Base-by-base conservation (phyloP, 345 rosid species). In the Rhizophora apiculata region DNA sequence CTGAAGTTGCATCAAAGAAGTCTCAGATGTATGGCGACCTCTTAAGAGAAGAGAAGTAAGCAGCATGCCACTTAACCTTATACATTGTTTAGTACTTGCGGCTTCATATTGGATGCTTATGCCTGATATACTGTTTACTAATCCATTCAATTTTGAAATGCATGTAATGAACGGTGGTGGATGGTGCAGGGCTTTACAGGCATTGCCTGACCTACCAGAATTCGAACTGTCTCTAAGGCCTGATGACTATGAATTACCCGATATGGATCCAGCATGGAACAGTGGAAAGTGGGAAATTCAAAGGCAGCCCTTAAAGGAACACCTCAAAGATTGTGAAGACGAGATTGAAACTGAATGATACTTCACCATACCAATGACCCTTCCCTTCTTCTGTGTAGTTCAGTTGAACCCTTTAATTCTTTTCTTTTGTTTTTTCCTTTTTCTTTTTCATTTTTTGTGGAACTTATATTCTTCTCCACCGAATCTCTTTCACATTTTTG, bases 1-100 rank as follows among this genome's bases (percentile, higher is more conserved):
- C 96, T 20, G 97, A 89, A 80, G 92, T 95, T 73, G 97, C 96
- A 58, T 76, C 80, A 10, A 88, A 83, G 63, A 94, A 94, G 74
- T 88, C 95, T 67, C 93, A 94, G 76, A 89, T 72, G 77, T 88
- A 88, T 65, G 96, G 96, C 54, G 89, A 85, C 83, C 85, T 91
- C 68, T 74, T 95, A 65, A 96, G 89, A 81, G 86, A 94, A 81
- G 98, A 91, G 60, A 92, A 91, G 99, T 95, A 82, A 80, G 97
- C 58, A 8, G 20, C 31, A 67, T 68, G 36, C 27, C 48, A 3
- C 15, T 48, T 3, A 10, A 19, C 11, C 29, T 7, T 20, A 16
- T 60, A 53, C 29, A 31, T 26, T 52, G 31, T 32, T 22, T 13
- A 30, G 4, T 31, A 36, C 16, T 21, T 61, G 6, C 4, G 2